A percentile compares a stretch with the other conserved stretches of the same genome.
Evolutionary conservation across 495 filamentous ascomycete species (phyloP).

Genomic region (Hypoxylon crocopeplum): DNA sequence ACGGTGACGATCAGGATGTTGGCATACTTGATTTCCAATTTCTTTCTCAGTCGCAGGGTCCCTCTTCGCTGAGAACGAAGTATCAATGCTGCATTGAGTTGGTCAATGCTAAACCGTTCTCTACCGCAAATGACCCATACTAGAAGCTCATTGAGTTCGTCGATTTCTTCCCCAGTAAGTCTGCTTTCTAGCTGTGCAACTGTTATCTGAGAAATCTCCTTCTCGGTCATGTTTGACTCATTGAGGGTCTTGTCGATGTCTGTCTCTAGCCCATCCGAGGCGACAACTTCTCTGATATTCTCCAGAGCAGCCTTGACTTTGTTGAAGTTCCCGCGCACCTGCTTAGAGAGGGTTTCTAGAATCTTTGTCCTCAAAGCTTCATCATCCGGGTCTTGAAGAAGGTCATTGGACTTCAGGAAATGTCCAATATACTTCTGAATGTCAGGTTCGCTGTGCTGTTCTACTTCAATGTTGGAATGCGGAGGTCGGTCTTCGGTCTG

Average conservation of each 20-base stretch:
- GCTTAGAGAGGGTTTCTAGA: no score
- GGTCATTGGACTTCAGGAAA: no score
- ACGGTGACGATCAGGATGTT: conserved; percentile 22
- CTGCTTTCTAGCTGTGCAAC: conserved; percentile 27
- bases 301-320: no score
- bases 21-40: conserved; percentile 36
- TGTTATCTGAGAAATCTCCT: conserved; percentile 11
- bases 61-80: conserved; percentile 26
- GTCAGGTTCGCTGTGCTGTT: no score
- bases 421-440: no score
- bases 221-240: conserved; percentile 28
- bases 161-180: conserved; percentile 33
- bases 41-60: conserved; percentile 28
- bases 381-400: no score
- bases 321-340: no score
- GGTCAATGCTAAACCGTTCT: conserved; percentile 9
- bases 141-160: conserved; percentile 40
- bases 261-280: conserved; percentile 33
- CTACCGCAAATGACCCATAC: conserved; percentile 34
- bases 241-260: conserved; percentile 31
- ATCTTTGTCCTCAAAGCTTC: no score
- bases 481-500: no score
- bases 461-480: no score
- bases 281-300: conserved; percentile 26
- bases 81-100: conserved; percentile 31